A percentile compares a stretch with the other conserved stretches of the same genome.
These are phyloP conservation scores for Trebouxia sp. DNA, from an alignment of 139 green algal genomes.

Conservation along the genomic window DNA sequence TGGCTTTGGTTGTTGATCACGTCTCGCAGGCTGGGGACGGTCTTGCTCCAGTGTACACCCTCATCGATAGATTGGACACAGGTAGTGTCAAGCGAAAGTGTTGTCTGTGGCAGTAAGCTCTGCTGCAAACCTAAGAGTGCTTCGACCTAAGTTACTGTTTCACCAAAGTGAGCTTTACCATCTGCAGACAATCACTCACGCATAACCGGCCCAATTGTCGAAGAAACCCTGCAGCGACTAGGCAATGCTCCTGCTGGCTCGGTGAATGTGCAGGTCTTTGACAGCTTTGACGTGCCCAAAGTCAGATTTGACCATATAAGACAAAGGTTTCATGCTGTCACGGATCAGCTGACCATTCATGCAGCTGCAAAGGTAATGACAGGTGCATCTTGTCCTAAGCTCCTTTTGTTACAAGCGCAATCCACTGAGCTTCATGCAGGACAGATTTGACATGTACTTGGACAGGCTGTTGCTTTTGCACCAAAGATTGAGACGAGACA, in stretches of 20 bases:
- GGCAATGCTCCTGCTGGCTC: not conserved
- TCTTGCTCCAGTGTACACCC: not conserved
- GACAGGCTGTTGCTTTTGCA: slow-evolving; percentile 70
- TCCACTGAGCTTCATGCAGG: slow-evolving; percentile 44
- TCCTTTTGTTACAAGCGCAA: not conserved
- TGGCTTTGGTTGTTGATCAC: slow-evolving; percentile 10
- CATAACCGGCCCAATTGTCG: not conserved
- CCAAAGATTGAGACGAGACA: slow-evolving; percentile 70
- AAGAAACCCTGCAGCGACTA: not conserved
- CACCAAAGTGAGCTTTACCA: too few species aligned
- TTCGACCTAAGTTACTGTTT: too few species aligned
- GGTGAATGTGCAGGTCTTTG: slow-evolving; percentile 45
- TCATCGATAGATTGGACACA: not conserved
- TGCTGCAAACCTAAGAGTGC: too few species aligned
- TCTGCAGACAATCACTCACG: slow-evolving; percentile 9
- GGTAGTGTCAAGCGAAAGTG: too few species aligned
- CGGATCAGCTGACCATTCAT: slow-evolving; percentile 39
- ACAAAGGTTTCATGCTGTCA: slow-evolving; percentile 44
- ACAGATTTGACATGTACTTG: slow-evolving; percentile 74
- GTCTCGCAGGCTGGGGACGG: not conserved
- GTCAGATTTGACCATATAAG: slow-evolving; percentile 66
- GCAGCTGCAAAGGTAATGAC: slow-evolving; percentile 39
- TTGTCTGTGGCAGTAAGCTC: too few species aligned
- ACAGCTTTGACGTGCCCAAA: slow-evolving; percentile 62
- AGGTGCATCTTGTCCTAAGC: not conserved